Evolutionary conservation across 495 filamentous ascomycete genomes (phyloP).

Genomic region (Xylaria telfairii): DNA sequence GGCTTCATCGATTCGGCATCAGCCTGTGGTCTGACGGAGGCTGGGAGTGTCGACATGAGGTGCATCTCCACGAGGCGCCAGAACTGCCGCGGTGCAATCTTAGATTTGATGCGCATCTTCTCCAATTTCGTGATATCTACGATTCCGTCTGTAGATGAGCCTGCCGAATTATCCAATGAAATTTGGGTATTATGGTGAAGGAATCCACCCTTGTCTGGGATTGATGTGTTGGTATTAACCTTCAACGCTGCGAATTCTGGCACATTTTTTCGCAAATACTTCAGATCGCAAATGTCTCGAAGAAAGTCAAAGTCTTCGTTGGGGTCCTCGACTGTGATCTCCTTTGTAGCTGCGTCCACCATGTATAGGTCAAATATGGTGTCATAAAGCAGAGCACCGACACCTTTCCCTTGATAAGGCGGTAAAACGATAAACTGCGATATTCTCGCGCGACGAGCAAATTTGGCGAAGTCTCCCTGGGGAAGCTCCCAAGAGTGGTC

Average conservation of each 20-base stretch:
- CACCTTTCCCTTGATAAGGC: slow-evolving; percentile 78
- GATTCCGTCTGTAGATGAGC: slow-evolving; percentile 46
- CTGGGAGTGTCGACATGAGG: slow-evolving; percentile 76
- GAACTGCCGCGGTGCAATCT: slow-evolving; percentile 90
- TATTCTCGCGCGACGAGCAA: slow-evolving; percentile 78
- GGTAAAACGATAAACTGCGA: slow-evolving; percentile 95
- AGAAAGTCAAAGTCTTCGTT: slow-evolving; percentile 94
- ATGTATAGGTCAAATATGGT: slow-evolving; percentile 72
- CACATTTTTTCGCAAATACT: slow-evolving; percentile 61
- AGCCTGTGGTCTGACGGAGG: slow-evolving; percentile 60
- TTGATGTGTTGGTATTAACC: slow-evolving; percentile 51
- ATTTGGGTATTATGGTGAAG: slow-evolving; percentile 59
- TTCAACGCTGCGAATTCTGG: slow-evolving; percentile 59
- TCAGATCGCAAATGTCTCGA: slow-evolving; percentile 81
- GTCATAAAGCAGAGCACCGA: slow-evolving; percentile 82
- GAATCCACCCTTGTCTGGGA: slow-evolving; percentile 47
- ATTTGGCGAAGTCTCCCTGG: slow-evolving; percentile 36
- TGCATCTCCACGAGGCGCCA: slow-evolving; percentile 85
- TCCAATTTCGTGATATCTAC: slow-evolving; percentile 64
- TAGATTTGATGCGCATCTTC: slow-evolving; percentile 66
- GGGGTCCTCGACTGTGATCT: slow-evolving; percentile 95
- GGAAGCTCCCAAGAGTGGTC: slow-evolving; percentile 36
- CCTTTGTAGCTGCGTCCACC: slow-evolving; percentile 65
- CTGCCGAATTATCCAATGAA: slow-evolving; percentile 28
- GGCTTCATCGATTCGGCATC: slow-evolving; percentile 30